Evolutionary conservation across 2,329 filamentous ascomycete species (phyloP), one percentile per base, ranked within the genome.

Genomic region (Ophiocordyceps sinensis): DNA sequence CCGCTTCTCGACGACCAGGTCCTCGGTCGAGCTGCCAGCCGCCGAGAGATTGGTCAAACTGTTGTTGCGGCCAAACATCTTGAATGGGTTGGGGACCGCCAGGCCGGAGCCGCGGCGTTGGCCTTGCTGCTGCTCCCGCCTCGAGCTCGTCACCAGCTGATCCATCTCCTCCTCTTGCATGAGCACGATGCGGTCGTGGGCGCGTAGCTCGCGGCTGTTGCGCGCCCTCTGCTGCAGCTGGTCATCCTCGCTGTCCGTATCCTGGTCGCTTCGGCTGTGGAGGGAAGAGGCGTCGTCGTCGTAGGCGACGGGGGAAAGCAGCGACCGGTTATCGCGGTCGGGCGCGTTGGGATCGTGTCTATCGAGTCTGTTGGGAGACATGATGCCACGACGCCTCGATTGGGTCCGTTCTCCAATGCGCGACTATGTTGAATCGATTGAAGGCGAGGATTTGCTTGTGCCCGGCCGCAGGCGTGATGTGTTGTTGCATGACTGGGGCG

Each of bases 201-300:
- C 73, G 31, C 77, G 73, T 42, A 86, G 67, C 56, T 87, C 82
- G 42, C 73, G 66, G 53, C 79, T 84, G 47, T 77, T 83, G 38
- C 81, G 73, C 29, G 77, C 77, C 9, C 72, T 73, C 44, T 71
- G 66, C 46, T 82, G 64, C 41, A 84, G 67, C 52, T 83, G 68
- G 56, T 86, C 80, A 57, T 86, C 82, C 49, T 85, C 81, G 60
- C 77, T 83, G 55, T 86, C 82, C 43, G 77, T 81, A 54, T 85
- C 81, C 56, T 85, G 80, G 53, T 83, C 80, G 63, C 73, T 78
- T 46, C 73, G 73, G 51, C 71, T 77, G 51, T 78, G 73, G 35
- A 85, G 62, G 7, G 79, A 83, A 12, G 73, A 64, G 41, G 77
- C 78, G 58, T 85, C 82, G 51, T 79, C 77, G 49, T 84, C 79